These are phyloP conservation scores for Colletotrichum tanaceti DNA, from an alignment of 2,329 filamentous ascomycete genomes.

Conservation along the genomic window DNA sequence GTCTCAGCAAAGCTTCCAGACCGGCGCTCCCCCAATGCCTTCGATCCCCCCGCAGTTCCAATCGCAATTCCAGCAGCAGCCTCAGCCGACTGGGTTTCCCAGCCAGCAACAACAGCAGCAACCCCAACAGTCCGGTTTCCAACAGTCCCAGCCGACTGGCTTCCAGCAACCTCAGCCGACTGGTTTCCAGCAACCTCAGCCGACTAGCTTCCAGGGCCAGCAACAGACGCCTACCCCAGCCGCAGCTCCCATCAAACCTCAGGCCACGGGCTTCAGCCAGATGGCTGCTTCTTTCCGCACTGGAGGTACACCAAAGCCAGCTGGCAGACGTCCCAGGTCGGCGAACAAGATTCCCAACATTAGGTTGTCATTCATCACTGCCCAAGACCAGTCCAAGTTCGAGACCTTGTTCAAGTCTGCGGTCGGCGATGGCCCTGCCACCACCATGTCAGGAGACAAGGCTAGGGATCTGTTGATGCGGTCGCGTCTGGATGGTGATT, in stretches of 20 bases:
- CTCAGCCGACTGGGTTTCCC: conserved; percentile 57
- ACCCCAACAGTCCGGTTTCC: conserved; percentile 55
- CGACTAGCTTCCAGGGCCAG: conserved; percentile 61
- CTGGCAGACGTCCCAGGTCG: conserved; percentile 62
- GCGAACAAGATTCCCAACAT: conserved; percentile 90
- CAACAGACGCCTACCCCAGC: conserved; percentile 63
- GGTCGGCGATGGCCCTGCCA: conserved; percentile 78
- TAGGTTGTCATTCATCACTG: conserved; percentile 94
- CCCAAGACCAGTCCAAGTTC: conserved; percentile 94
- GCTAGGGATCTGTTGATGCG: conserved; percentile 89
- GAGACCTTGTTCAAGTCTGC: conserved; percentile 98
- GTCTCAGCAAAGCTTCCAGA: conserved; percentile 71
- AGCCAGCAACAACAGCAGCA: conserved; percentile 56
- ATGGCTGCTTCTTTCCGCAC: conserved; percentile 76
- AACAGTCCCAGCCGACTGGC: conserved; percentile 55
- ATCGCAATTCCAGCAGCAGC: conserved; percentile 65
- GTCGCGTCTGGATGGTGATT: conserved; percentile 87
- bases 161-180: conserved; percentile 58
- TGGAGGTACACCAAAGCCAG: conserved; percentile 57
- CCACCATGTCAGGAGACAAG: conserved; percentile 91
- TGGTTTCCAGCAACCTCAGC: conserved; percentile 59
- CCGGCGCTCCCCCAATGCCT: conserved; percentile 69
- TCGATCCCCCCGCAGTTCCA: conserved; percentile 70
- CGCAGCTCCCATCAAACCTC: conserved; percentile 69
- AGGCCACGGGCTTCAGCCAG: conserved; percentile 73